Conservation (phyloP, 495 filamentous ascomycete genomes). For the Penicillium subrubescens region DNA sequence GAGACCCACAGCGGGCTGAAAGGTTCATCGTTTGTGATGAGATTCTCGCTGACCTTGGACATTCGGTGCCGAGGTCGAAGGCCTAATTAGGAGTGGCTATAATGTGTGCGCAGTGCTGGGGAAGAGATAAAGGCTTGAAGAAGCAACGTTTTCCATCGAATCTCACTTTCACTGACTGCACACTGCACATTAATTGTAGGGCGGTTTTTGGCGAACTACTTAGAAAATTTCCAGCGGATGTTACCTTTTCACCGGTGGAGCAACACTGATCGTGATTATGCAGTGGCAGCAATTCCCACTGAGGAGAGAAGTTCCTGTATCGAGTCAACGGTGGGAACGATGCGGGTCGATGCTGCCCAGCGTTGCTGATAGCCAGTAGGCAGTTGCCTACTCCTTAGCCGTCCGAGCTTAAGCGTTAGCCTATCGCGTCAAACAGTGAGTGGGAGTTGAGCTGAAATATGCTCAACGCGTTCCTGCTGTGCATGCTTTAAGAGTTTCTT, state of each 20-base stretch:
- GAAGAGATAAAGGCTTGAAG: not conserved
- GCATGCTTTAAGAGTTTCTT: too few relatives aligned
- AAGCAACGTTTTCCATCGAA: too few relatives aligned
- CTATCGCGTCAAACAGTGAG: too few relatives aligned
- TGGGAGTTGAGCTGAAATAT: too few relatives aligned
- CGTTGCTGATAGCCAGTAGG: too few relatives aligned
- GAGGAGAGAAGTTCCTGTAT: not conserved
- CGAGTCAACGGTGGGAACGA: not conserved
- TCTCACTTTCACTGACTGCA: not conserved
- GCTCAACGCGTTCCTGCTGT: too few relatives aligned
- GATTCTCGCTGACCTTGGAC: too few relatives aligned
- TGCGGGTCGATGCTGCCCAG: not conserved
- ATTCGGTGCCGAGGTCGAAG: not conserved
- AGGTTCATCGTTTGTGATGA: not conserved
- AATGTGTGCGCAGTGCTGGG: not conserved
- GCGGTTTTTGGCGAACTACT: not conserved
- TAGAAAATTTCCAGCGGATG: not conserved
- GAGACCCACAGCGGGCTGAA: not conserved
- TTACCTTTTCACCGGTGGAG: not conserved
- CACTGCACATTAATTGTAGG: not conserved
- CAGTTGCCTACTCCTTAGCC: too few relatives aligned
- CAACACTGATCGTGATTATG: not conserved
- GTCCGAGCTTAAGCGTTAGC: too few relatives aligned
- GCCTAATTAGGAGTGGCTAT: not conserved
- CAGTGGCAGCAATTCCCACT: not conserved